These are phyloP conservation scores for Pestalotiopsis sp. DNA, from an alignment of 2,329 filamentous ascomycete species.

Conservation along the genomic window DNA sequence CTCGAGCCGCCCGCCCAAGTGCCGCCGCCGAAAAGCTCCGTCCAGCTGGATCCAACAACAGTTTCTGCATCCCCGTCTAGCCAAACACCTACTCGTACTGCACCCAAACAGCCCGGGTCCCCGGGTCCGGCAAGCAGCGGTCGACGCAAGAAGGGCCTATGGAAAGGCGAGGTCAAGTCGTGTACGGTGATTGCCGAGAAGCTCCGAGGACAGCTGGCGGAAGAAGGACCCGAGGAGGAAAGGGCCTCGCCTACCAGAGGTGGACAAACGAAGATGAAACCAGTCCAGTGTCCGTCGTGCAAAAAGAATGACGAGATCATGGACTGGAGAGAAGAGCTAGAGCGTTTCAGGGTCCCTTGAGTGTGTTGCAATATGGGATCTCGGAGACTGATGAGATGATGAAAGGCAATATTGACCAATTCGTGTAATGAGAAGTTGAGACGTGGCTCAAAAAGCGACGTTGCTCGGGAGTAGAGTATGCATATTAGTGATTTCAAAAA, in stretches of 20 bases:
- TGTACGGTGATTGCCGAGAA: conserved; percentile 1
- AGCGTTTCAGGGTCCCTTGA: not conserved
- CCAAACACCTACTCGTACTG: not conserved
- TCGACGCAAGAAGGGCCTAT: not conserved
- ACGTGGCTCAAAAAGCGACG: too few species aligned
- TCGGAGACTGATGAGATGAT: too few species aligned
- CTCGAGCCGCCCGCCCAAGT: not conserved
- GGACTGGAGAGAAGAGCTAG: not conserved
- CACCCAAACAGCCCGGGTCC: not conserved
- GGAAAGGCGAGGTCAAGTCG: conserved; percentile 6
- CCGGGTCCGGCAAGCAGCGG: not conserved
- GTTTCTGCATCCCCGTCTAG: not conserved
- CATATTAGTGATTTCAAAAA: too few species aligned
- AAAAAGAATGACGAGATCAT: not conserved
- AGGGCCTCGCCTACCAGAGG: not conserved
- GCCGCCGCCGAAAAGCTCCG: not conserved
- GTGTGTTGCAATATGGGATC: not conserved
- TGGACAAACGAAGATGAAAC: not conserved
- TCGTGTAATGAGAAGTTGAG: too few species aligned
- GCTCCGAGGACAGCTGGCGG: not conserved
- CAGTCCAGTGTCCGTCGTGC: not conserved
- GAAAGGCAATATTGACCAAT: too few species aligned
- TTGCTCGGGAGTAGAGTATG: too few species aligned
- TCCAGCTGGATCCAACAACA: not conserved
- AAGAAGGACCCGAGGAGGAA: not conserved